Evolutionary conservation across 441 rosid genomes (phyloP).

Genomic region (Kokia cookei): DNA sequence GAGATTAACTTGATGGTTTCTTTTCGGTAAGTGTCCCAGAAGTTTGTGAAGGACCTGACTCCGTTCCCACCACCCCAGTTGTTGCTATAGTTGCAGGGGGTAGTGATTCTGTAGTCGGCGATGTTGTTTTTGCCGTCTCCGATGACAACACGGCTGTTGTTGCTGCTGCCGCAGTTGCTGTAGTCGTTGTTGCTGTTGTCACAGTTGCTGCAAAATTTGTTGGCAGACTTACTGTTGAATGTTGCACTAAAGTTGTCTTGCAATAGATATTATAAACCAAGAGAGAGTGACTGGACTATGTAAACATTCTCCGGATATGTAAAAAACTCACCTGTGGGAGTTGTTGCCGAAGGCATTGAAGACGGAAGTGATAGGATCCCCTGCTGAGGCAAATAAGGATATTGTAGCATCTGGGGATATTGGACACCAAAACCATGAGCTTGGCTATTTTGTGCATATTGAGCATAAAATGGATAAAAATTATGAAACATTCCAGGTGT

Average conservation of each 20-base stretch:
- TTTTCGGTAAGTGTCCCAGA: slow-evolving; percentile 32
- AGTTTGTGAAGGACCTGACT: slow-evolving; percentile 22
- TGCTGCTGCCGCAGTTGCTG: background rate
- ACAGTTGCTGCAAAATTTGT: slow-evolving; percentile 11
- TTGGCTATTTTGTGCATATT: slow-evolving; percentile 57
- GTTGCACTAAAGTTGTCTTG: background rate
- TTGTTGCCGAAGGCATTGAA: slow-evolving; percentile 33
- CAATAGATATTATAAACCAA: background rate
- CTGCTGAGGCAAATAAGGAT: slow-evolving; percentile 59
- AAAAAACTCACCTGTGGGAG: slow-evolving; percentile 27
- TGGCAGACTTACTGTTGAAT: slow-evolving; percentile 4
- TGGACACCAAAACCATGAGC: slow-evolving; percentile 55
- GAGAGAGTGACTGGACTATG: background rate
- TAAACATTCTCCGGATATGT: background rate
- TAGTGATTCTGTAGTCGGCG: background rate
- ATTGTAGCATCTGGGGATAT: slow-evolving; percentile 58
- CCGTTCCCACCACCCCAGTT: slow-evolving; percentile 21
- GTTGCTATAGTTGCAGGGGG: slow-evolving; percentile 2
- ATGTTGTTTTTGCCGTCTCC: background rate
- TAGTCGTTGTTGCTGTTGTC: background rate
- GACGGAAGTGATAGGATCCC: slow-evolving; percentile 60
- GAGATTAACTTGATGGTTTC: slow-evolving; percentile 30
- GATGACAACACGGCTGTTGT: slow-evolving; percentile 6
- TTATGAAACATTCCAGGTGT: slow-evolving; percentile 51
- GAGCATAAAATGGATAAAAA: slow-evolving; percentile 55